Evolutionary conservation across 139 green algal species (phyloP).

Genomic region (Micractinium sp.): DNA sequence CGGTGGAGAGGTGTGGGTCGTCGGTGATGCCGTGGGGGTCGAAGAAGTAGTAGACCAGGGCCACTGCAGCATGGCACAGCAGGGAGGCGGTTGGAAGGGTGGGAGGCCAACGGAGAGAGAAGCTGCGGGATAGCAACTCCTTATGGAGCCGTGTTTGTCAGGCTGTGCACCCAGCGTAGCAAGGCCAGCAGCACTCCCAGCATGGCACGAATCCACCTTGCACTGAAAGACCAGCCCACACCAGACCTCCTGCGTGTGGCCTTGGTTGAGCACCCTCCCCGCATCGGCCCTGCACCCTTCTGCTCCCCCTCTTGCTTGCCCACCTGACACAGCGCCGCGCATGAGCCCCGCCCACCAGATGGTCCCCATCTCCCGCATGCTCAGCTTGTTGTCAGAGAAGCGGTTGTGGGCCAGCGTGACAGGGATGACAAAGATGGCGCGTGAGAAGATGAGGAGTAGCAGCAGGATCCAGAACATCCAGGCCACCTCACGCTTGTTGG

Average conservation of each 20-base stretch:
- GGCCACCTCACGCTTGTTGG: slow-evolving; percentile 53
- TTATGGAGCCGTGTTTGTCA: neutral
- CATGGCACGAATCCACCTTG: neutral
- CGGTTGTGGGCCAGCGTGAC: slow-evolving; percentile 59
- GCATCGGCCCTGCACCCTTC: neutral
- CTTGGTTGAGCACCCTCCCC: no score
- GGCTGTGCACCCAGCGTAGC: neutral
- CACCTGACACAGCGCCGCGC: slow-evolving; percentile 72
- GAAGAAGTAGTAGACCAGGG: slow-evolving; percentile 83
- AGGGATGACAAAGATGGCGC: slow-evolving; percentile 68
- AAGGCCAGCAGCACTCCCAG: neutral
- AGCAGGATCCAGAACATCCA: slow-evolving; percentile 73
- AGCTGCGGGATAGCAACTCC: neutral
- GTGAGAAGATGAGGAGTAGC: slow-evolving; percentile 57
- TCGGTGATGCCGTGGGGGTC: slow-evolving; percentile 47
- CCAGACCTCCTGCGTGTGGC: no score
- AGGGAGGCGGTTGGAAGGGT: neutral
- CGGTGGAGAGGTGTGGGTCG: slow-evolving; percentile 64
- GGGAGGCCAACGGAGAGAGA: neutral
- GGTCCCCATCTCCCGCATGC: slow-evolving; percentile 62
- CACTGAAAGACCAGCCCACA: neutral
- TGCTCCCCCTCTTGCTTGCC: neutral
- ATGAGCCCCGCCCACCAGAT: slow-evolving; percentile 86
- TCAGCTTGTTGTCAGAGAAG: slow-evolving; percentile 53
- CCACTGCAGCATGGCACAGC: slow-evolving; percentile 48